Conservation (phyloP, 2,329 filamentous ascomycete genomes). For the Tolypocladium ovalisporum region DNA sequence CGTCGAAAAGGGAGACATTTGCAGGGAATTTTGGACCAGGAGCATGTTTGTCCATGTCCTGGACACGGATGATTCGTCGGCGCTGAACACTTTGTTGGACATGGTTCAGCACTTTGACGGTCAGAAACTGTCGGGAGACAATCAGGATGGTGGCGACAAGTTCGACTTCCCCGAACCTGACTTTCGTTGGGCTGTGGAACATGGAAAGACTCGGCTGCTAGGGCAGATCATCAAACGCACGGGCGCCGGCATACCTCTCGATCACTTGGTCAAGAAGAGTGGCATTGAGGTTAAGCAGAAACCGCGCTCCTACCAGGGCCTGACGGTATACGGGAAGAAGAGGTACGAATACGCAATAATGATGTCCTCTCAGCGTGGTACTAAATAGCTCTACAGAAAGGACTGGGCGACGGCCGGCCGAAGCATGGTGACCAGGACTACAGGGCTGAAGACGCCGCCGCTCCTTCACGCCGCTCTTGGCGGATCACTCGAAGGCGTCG, state of each 20-base stretch:
- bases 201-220: conserved; percentile 45
- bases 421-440: conserved; percentile 25
- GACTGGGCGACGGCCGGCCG: conserved; percentile 64
- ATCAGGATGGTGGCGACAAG: conserved; percentile 19
- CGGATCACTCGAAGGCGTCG: conserved; percentile 54
- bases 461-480: conserved; percentile 45
- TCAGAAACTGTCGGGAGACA: conserved; percentile 22
- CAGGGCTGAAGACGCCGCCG: conserved; percentile 40
- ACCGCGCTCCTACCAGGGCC: conserved; percentile 64
- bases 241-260: conserved; percentile 59
- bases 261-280: conserved; percentile 53
- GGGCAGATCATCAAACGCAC: conserved; percentile 53
- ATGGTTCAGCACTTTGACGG: conserved; percentile 33
- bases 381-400: conserved; percentile 20
- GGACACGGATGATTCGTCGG: conserved; percentile 36
- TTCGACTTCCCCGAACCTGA: conserved; percentile 27
- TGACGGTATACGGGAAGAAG: conserved; percentile 67
- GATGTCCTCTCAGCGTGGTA: not conserved
- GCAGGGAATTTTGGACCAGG: conserved; percentile 1
- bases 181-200: conserved; percentile 32
- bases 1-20: conserved; percentile 16
- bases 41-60: conserved; percentile 35
- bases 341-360: conserved; percentile 18
- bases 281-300: conserved; percentile 53
- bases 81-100: conserved; percentile 48